Evolutionary conservation across 495 filamentous ascomycete genomes (phyloP).

Genomic region (Penicillium egyptiacum): DNA sequence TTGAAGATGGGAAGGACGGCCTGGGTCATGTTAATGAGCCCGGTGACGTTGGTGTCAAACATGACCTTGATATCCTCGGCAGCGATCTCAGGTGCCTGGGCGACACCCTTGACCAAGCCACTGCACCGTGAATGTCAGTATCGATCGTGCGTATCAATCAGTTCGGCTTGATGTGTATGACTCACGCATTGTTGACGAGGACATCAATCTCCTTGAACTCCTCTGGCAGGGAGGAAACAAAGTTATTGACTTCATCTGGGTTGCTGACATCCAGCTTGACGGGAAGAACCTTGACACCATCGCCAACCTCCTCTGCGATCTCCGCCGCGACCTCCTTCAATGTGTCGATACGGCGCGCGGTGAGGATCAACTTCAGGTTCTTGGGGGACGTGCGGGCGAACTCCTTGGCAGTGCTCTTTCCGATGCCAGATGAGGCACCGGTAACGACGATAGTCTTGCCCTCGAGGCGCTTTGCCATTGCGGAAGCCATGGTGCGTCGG

Average conservation of each 20-base stretch:
- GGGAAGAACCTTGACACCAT: slow-evolving; percentile 77
- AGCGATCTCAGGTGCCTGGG: slow-evolving; percentile 78
- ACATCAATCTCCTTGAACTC: slow-evolving; percentile 88
- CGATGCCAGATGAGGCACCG: slow-evolving; percentile 92
- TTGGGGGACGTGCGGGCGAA: slow-evolving; percentile 86
- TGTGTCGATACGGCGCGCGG: slow-evolving; percentile 77
- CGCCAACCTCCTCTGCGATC: slow-evolving; percentile 75
- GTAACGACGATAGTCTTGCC: slow-evolving; percentile 95
- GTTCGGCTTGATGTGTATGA: slow-evolving; percentile 11
- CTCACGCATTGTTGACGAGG: slow-evolving; percentile 95
- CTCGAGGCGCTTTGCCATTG: slow-evolving; percentile 80
- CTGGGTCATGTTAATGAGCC: slow-evolving; percentile 97
- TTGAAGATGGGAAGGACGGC: slow-evolving; percentile 83
- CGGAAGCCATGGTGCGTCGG: slow-evolving; percentile 66
- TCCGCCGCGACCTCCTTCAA: slow-evolving; percentile 73
- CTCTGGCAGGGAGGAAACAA: slow-evolving; percentile 71
- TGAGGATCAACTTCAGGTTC: slow-evolving; percentile 79
- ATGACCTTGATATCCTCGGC: slow-evolving; percentile 83
- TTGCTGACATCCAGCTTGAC: slow-evolving; percentile 87
- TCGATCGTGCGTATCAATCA: not conserved
- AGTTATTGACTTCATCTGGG: slow-evolving; percentile 69
- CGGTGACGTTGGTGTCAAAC: slow-evolving; percentile 91
- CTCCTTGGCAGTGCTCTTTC: slow-evolving; percentile 79
- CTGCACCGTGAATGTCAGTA: slow-evolving; percentile 40
- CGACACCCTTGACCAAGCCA: slow-evolving; percentile 84